Evolutionary conservation across 768 basidiomycete genomes (phyloP).

Genomic region (Xerocomellus chrysenteron): DNA sequence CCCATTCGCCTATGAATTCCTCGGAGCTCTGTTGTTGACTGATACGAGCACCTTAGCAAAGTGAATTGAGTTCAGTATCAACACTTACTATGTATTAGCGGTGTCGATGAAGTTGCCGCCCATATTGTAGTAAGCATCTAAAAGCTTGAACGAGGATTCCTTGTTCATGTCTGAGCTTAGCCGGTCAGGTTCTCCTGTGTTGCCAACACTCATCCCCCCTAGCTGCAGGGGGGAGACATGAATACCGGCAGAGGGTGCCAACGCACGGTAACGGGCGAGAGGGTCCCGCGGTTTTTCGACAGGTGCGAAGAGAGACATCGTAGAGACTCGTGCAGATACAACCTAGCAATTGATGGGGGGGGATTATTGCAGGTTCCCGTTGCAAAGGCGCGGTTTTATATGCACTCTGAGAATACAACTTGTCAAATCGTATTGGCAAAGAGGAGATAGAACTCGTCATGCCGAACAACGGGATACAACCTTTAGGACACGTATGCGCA

Average conservation of each 20-base stretch:
- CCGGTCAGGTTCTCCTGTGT: slow-evolving; percentile 22
- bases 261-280: slow-evolving; percentile 35
- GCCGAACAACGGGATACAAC: not conserved
- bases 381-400: not conserved
- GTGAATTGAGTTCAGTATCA: not conserved
- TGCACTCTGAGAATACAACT: not conserved
- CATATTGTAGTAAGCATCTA: slow-evolving; percentile 41
- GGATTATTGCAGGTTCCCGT: not conserved
- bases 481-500: not conserved
- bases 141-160: slow-evolving; percentile 24
- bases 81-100: slow-evolving; percentile 41
- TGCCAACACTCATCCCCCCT: slow-evolving; percentile 29
- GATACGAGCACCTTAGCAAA: not conserved
- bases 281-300: slow-evolving; percentile 20
- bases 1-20: slow-evolving; percentile 49
- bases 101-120: slow-evolving; percentile 51
- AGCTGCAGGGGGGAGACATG: slow-evolving; percentile 47
- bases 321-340: not conserved
- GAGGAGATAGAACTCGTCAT: not conserved
- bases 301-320: slow-evolving; percentile 5
- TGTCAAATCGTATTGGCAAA: not conserved
- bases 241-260: slow-evolving; percentile 39
- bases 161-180: slow-evolving; percentile 34
- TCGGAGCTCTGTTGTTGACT: slow-evolving; percentile 57
- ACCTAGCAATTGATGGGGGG: not conserved